A percentile compares a stretch with the other conserved stretches of the same genome.
Evolutionary conservation across 495 filamentous ascomycete species (phyloP).

Genomic region (Penicillium manginii): DNA sequence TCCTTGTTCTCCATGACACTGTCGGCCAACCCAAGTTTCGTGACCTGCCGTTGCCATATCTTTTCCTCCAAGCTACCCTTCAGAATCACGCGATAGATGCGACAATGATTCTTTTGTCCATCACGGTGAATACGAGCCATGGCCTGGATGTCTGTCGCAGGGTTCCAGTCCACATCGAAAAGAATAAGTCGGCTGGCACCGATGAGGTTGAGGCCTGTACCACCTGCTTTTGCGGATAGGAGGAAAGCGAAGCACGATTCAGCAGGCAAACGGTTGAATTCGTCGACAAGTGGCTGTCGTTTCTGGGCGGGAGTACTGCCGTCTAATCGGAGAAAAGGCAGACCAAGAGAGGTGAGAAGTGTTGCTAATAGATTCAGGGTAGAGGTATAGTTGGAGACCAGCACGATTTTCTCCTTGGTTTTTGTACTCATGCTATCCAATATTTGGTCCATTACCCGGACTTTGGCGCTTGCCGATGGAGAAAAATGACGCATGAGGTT

Average conservation of each 20-base stretch:
- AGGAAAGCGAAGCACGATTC: conserved; percentile 72
- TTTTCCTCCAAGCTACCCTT: conserved; percentile 80
- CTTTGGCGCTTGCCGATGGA: conserved; percentile 66
- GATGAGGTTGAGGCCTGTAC: conserved; percentile 76
- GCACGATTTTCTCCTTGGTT: conserved; percentile 74
- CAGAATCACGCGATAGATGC: conserved; percentile 75
- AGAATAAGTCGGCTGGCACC: conserved; percentile 76
- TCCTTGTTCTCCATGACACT: conserved; percentile 68
- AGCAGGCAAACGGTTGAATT: conserved; percentile 68
- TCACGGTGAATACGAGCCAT: conserved; percentile 85
- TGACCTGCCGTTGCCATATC: conserved; percentile 82
- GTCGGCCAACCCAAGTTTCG: conserved; percentile 72
- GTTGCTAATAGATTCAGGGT: conserved; percentile 72
- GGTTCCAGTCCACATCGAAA: conserved; percentile 87
- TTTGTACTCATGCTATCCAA: conserved; percentile 63
- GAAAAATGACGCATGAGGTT: conserved; percentile 60
- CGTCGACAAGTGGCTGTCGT: conserved; percentile 75
- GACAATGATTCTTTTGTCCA: conserved; percentile 71
- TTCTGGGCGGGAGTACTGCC: conserved; percentile 70
- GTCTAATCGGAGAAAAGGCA: conserved; percentile 73
- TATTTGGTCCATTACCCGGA: conserved; percentile 72
- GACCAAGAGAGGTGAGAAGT: conserved; percentile 64
- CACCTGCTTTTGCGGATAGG: conserved; percentile 78
- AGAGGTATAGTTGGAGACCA: conserved; percentile 82
- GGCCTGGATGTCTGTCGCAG: conserved; percentile 79